Evolutionary conservation across 345 rosid genomes (phyloP), one percentile per base, ranked within the genome.

Genomic region (Psidium friedrichsthalianum): DNA sequence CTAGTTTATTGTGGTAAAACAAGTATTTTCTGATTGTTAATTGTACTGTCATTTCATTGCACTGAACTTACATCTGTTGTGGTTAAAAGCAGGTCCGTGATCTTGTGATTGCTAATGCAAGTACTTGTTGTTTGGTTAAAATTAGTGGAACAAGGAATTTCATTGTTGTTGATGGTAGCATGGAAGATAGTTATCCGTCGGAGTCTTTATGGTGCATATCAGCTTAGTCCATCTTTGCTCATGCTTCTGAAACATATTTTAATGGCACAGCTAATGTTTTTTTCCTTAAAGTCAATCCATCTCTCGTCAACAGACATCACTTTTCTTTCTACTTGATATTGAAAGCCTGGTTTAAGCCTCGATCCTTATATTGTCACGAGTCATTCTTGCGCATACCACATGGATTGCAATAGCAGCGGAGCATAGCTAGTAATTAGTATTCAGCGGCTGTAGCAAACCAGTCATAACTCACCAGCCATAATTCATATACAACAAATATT

Each of bases 171-270:
- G 99, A 97, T 90, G 99, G 99, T 76, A 97, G 99, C 92, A 97
- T 96, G 98, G 96, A 98, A 76, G 99, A 98, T 47, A 87, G 97
- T 96, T 51, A 98, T 98, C 88, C 99, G 99, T 74, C 99, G 98
- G 13, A 97, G 99, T 92, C 99, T 97, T 47, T 97, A 97, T 86
- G 99, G 88, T 87, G 99, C 99, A 52, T 97, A 97, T 88, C 99
- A 97, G 90, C 99, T 97, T 87, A 90, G 90, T 87, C 21, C 14
- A 22, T n/a, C 5, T 8, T 4, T 22, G 32, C 32, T 22, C 44
- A 32, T 32, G 1, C 16, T 64, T 32, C 76, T 64, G 22, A 16
- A 64, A 32, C 24, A 8, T 32, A 64, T 64, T 32, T 64, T 32
- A 64, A 64, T 32, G 76, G 44, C 76, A 8, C 44, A 64, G 76